Evolutionary conservation across 1,139 yeast species (phyloP).

Genomic region (Meyerozyma carpophila): DNA sequence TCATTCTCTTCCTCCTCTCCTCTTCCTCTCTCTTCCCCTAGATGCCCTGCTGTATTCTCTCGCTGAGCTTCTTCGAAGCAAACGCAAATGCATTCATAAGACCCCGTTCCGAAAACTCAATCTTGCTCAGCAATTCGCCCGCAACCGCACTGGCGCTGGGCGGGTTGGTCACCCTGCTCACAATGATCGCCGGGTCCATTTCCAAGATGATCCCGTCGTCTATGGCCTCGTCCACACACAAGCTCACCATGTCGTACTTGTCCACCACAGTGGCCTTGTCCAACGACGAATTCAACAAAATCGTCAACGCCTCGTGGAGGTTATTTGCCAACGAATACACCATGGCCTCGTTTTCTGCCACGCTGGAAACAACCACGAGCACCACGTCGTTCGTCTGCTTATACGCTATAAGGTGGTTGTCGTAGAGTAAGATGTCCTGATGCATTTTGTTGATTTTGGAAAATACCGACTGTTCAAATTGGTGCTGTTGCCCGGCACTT

Average conservation of each 20-base stretch:
- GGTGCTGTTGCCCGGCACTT: constrained; percentile 57
- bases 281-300: constrained; percentile 66
- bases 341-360: constrained; percentile 83
- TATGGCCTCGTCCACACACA: constrained; percentile 86
- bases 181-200: constrained; percentile 81
- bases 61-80: constrained; percentile 82
- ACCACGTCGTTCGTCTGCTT: constrained; percentile 79
- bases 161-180: constrained; percentile 81
- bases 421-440: constrained; percentile 76
- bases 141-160: constrained; percentile 36
- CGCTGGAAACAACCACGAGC: constrained; percentile 62
- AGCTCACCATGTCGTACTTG: constrained; percentile 76
- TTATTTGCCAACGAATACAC: constrained; percentile 75
- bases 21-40: constrained; percentile 12
- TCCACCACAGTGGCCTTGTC: constrained; percentile 79
- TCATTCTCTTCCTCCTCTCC: not conserved
- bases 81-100: constrained; percentile 82
- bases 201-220: constrained; percentile 92
- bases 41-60: constrained; percentile 76
- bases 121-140: constrained; percentile 56
- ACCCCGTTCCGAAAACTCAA: constrained; percentile 86
- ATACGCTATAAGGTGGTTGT: constrained; percentile 73
- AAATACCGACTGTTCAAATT: constrained; percentile 71
- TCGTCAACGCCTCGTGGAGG: constrained; percentile 73
- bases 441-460: constrained; percentile 73